A percentile compares a stretch with the other conserved stretches of the same genome.
Conservation (phyloP, 1,284 basidiomycete species). For the Trametes versicolor region DNA sequence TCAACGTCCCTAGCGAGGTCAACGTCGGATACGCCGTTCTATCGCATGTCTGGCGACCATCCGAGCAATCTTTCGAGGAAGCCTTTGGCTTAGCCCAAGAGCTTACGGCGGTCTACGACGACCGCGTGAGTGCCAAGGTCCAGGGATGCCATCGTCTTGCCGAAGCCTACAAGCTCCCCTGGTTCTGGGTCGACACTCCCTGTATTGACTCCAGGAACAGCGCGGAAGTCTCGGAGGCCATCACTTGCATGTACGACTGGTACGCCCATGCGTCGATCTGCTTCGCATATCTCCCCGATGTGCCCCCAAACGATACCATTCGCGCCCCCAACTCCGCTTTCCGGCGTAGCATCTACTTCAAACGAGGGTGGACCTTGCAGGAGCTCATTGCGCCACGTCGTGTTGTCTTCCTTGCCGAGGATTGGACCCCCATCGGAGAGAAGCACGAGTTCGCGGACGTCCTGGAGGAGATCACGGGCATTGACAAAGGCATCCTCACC, state of each 20-base stretch:
- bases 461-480: slow-evolving; percentile 13
- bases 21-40: no score
- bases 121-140: no score
- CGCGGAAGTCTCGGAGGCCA: no score
- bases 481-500: slow-evolving; percentile 6
- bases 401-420: slow-evolving; percentile 1
- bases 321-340: neutral
- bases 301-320: neutral
- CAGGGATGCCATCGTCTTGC: no score
- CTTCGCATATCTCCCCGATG: slow-evolving; percentile 5
- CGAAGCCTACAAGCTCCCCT: no score
- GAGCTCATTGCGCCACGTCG: slow-evolving; percentile 6
- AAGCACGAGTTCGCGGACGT: slow-evolving; percentile 2
- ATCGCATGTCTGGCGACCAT: no score
- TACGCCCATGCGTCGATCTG: slow-evolving; percentile 1
- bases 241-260: slow-evolving; percentile 13
- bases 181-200: no score
- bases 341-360: slow-evolving; percentile 6
- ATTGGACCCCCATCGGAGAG: neutral
- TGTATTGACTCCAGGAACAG: no score
- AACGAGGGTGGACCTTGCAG: slow-evolving; percentile 9
- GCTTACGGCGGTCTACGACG: no score
- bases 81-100: no score
- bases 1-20: no score
- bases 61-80: no score